A percentile compares a stretch with the other conserved stretches of the same genome.
Evolutionary conservation across 371 early-diverging fungal species (phyloP).

Genomic region (Chytridium lagenaria): DNA sequence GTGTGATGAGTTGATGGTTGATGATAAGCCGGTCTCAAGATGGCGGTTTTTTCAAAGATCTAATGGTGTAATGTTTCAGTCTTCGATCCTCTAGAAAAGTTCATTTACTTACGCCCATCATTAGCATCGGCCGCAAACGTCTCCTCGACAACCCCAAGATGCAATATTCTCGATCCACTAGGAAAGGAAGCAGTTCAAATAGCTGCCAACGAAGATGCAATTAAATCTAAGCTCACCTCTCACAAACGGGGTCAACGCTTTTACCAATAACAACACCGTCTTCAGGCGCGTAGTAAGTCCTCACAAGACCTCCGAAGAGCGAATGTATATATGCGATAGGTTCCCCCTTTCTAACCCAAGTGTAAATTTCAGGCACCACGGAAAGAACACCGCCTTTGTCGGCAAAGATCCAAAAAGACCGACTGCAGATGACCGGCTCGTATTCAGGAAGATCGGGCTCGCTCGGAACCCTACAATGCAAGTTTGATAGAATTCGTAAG

Average conservation of each 20-base stretch:
- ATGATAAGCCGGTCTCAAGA: no score
- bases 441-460: conserved; percentile 53
- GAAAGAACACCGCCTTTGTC: conserved; percentile 66
- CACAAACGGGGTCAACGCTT: conserved; percentile 77
- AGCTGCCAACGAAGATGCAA: not conserved
- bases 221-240: conserved; percentile 39
- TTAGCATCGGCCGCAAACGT: conserved; percentile 47
- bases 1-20: no score
- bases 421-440: conserved; percentile 53
- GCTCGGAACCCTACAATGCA: conserved; percentile 53
- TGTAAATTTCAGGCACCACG: conserved; percentile 79
- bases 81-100: no score
- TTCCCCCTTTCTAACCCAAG: conserved; percentile 77
- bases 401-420: conserved; percentile 64
- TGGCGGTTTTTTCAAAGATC: no score
- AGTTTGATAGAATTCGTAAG: no score
- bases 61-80: no score
- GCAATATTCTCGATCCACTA: conserved; percentile 76
- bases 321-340: conserved; percentile 78
- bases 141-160: conserved; percentile 77
- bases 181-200: not conserved
- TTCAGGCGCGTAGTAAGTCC: conserved; percentile 80
- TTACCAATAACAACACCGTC: conserved; percentile 77
- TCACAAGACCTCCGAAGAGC: conserved; percentile 79
- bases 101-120: conserved; percentile 15